Evolutionary conservation across 148 eudicot species (phyloP).

Genomic region (Linanthus parryae): DNA sequence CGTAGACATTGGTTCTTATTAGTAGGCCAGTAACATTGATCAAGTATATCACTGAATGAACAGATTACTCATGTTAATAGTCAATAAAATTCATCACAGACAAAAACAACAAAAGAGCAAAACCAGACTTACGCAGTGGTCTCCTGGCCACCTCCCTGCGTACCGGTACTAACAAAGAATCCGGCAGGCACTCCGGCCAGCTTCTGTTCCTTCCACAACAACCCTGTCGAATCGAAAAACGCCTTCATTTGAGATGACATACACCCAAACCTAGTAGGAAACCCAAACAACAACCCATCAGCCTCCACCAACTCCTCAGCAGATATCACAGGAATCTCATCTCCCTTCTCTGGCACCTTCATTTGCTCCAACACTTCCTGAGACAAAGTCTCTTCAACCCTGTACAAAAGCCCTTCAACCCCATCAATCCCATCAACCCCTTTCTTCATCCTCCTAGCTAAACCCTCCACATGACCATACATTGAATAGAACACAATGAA

Average conservation of each 20-base stretch:
- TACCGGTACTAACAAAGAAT: slow-evolving; percentile 87
- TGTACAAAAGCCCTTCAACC: slow-evolving; percentile 57
- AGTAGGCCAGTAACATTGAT: neutral
- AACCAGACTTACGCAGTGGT: slow-evolving; percentile 69
- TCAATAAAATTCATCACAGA: no score
- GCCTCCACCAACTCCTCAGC: slow-evolving; percentile 41
- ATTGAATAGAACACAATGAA: slow-evolving; percentile 75
- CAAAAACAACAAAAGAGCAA: no score
- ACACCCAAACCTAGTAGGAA: slow-evolving; percentile 82
- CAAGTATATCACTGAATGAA: neutral
- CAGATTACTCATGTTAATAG: neutral
- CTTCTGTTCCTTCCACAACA: slow-evolving; percentile 69
- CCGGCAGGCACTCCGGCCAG: slow-evolving; percentile 90
- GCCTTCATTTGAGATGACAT: slow-evolving; percentile 97
- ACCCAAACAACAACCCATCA: slow-evolving; percentile 87
- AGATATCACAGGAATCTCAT: slow-evolving; percentile 51
- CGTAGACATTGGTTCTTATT: no score
- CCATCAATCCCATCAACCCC: slow-evolving; percentile 73
- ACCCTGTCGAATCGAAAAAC: slow-evolving; percentile 73
- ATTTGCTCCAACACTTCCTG: slow-evolving; percentile 48
- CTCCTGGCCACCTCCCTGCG: slow-evolving; percentile 96
- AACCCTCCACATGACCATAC: slow-evolving; percentile 74
- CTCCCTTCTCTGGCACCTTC: slow-evolving; percentile 68
- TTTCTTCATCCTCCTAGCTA: slow-evolving; percentile 63
- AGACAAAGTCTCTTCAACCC: slow-evolving; percentile 71